A percentile compares a stretch with the other conserved stretches of the same genome.
Evolutionary conservation across 2,329 filamentous ascomycete species (phyloP).

Genomic region (Fusarium concolor): DNA sequence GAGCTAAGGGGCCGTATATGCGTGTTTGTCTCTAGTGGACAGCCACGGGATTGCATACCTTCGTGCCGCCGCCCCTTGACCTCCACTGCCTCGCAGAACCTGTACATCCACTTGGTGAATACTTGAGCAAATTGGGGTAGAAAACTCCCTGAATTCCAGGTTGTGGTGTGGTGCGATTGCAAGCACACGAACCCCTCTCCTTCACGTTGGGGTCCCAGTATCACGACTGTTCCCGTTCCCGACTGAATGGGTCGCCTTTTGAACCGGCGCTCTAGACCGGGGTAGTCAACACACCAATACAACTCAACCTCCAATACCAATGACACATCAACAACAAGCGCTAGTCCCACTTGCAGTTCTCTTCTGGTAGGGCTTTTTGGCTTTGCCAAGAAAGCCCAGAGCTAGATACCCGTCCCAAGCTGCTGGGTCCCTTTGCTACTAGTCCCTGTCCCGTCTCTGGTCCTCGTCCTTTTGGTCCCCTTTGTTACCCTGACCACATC

Average conservation of each 20-base stretch:
- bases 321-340: slow-evolving; percentile 24
- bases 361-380: slow-evolving; percentile 40
- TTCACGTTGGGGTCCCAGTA: slow-evolving; percentile 13
- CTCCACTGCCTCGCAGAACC: background rate
- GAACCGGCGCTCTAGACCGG: slow-evolving; percentile 30
- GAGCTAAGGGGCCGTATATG: slow-evolving; percentile 13
- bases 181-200: background rate
- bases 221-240: slow-evolving; percentile 30
- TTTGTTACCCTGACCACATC: slow-evolving; percentile 31
- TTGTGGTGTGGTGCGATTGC: slow-evolving; percentile 2
- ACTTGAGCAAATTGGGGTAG: background rate
- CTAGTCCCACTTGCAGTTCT: slow-evolving; percentile 26
- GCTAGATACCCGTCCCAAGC: slow-evolving; percentile 48
- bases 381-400: slow-evolving; percentile 41
- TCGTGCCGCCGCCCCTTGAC: background rate
- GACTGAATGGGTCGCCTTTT: slow-evolving; percentile 38
- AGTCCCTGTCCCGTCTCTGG: background rate
- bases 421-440: slow-evolving; percentile 42
- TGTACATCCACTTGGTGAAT: background rate
- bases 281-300: slow-evolving; percentile 27
- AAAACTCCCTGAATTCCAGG: background rate
- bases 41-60: slow-evolving; percentile 26
- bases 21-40: slow-evolving; percentile 27
- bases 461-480: slow-evolving; percentile 11
- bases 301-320: slow-evolving; percentile 24